phyloP scores from a whole-genome alignment of 768 basidiomycete species.

The Trametes cingulata region DNA sequence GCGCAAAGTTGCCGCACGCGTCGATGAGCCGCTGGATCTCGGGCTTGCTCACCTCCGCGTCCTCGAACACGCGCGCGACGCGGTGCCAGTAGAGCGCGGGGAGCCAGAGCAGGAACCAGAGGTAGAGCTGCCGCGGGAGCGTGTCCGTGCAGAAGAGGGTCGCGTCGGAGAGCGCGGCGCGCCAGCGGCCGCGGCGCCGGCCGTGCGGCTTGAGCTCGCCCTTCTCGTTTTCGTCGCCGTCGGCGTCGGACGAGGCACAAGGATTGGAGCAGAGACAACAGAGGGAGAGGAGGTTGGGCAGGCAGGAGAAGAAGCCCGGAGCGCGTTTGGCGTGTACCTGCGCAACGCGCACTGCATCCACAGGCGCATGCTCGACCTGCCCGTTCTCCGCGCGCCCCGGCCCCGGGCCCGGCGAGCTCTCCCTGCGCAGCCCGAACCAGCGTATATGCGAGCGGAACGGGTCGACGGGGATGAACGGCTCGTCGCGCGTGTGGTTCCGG shows the following conservation, averaged over 20 bases:
- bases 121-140: constrained; percentile 45
- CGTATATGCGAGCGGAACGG: constrained; percentile 34
- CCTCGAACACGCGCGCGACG: constrained; percentile 73
- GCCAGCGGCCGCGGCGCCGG: constrained; percentile 17
- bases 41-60: constrained; percentile 74
- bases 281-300: constrained; percentile 18
- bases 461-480: constrained; percentile 39
- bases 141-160: constrained; percentile 36
- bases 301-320: constrained; percentile 7
- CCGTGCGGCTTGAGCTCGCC: neutral
- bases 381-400: constrained; percentile 2
- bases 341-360: neutral
- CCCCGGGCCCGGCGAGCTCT: constrained; percentile 16
- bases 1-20: constrained; percentile 22
- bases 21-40: constrained; percentile 55
- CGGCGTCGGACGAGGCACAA: no score
- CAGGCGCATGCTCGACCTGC: constrained; percentile 4
- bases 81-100: constrained; percentile 80
- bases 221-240: neutral
- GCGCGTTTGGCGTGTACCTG: neutral
- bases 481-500: constrained; percentile 45
- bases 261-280: no score
- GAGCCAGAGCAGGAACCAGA: constrained; percentile 59
- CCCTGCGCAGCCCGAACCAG: constrained; percentile 21
- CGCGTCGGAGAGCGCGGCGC: constrained; percentile 17